phyloP scores from a whole-genome alignment of 768 basidiomycete genomes.

The Exsudoporus frostii region DNA sequence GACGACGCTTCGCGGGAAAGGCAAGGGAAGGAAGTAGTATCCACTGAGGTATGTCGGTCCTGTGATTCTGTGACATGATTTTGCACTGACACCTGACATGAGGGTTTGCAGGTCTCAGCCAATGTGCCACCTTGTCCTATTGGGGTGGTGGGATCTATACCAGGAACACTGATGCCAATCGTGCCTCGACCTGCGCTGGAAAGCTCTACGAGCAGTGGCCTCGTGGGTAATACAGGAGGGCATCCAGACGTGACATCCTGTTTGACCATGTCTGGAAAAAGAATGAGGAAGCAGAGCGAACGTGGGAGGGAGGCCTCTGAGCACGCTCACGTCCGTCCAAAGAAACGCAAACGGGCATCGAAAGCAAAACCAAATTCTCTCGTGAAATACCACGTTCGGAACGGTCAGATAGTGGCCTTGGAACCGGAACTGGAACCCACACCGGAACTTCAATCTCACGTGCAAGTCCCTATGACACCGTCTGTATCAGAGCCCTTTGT shows the following conservation, averaged over 20 bases:
- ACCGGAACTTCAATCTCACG: not conserved
- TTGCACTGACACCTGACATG: not conserved
- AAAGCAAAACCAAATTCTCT: not conserved
- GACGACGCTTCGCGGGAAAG: not conserved
- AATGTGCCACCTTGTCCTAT: not conserved
- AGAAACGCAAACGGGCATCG: not conserved
- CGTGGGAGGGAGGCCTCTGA: not conserved
- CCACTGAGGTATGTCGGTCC: slow-evolving; percentile 1
- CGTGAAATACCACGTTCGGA: slow-evolving; percentile 11
- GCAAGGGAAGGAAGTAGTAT: not conserved
- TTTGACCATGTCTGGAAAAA: not conserved
- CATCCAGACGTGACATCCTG: not conserved
- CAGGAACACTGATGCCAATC: not conserved
- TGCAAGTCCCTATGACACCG: not conserved
- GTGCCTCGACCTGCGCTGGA: not conserved
- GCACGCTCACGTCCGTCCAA: not conserved
- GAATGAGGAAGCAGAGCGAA: not conserved
- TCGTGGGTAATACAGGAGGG: not conserved
- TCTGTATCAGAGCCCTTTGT: not conserved
- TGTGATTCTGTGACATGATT: not conserved
- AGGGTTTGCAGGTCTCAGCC: not conserved
- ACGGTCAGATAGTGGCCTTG: slow-evolving; percentile 13
- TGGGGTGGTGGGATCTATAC: not conserved
- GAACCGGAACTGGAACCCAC: not conserved
- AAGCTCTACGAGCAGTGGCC: not conserved